phyloP scores from a whole-genome alignment of 2,329 filamentous ascomycete species.

The Leptosphaerulina australis region DNA sequence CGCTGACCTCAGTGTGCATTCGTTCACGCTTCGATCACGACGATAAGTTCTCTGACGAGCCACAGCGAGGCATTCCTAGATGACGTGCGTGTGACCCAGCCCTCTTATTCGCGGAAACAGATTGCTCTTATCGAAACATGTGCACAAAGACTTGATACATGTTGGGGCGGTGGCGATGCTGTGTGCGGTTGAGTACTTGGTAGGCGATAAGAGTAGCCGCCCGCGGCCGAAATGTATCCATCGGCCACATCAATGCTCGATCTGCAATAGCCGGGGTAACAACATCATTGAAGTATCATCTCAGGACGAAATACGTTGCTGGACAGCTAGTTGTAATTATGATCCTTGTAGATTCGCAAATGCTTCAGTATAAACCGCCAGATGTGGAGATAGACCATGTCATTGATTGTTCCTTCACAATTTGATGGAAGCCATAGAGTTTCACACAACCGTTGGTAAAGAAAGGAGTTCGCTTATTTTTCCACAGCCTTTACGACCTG shows the following conservation, averaged over 20 bases:
- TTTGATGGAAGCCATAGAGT: too few relatives aligned
- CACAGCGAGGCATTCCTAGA: neutral
- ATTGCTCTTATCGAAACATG: neutral
- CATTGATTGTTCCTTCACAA: too few relatives aligned
- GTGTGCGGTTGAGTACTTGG: constrained; percentile 4
- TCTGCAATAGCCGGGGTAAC: too few relatives aligned
- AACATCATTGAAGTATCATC: neutral
- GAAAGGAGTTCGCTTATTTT: too few relatives aligned
- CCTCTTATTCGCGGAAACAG: constrained; percentile 5
- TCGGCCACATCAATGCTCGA: neutral
- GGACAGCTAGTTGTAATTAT: too few relatives aligned
- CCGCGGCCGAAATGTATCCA: constrained; percentile 15
- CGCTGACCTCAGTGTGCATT: constrained; percentile 5
- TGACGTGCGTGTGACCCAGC: neutral
- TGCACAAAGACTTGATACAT: neutral
- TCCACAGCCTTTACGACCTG: too few relatives aligned
- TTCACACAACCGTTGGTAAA: too few relatives aligned
- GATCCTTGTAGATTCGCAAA: too few relatives aligned
- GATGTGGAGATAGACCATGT: too few relatives aligned
- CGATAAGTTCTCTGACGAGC: constrained; percentile 1
- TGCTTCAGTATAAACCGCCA: too few relatives aligned
- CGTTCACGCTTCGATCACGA: constrained; percentile 7
- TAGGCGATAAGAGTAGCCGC: constrained; percentile 10
- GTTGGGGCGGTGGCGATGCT: constrained; percentile 4
- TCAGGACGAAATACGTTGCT: too few relatives aligned